These are phyloP conservation scores for Hypocrella siamensis DNA, from an alignment of 2,329 filamentous ascomycete species.

Conservation along the genomic window DNA sequence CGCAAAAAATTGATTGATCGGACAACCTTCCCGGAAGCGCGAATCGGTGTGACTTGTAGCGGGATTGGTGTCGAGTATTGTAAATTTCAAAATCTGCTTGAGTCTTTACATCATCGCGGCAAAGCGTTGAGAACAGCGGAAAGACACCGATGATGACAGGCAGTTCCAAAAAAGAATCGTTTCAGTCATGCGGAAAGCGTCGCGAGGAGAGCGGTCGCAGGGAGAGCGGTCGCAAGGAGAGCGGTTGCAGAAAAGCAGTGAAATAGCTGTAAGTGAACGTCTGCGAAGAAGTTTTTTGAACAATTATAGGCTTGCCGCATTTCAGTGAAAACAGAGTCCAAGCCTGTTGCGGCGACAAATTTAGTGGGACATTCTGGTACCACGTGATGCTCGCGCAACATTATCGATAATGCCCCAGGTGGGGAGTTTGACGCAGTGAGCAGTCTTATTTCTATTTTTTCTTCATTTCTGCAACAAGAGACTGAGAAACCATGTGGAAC, in stretches of 20 bases:
- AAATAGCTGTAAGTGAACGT: neutral
- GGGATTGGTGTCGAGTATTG: slow-evolving; percentile 13
- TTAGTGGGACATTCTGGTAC: slow-evolving; percentile 24
- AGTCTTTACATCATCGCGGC: slow-evolving; percentile 23
- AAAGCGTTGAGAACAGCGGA: slow-evolving; percentile 5
- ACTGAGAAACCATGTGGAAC: neutral
- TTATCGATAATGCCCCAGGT: slow-evolving; percentile 15
- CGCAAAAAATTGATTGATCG: neutral
- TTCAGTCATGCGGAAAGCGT: too few species aligned
- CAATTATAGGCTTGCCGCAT: slow-evolving; percentile 4
- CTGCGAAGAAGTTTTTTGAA: slow-evolving; percentile 1
- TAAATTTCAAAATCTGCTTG: slow-evolving; percentile 13
- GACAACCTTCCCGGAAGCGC: slow-evolving; percentile 5
- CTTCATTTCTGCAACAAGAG: neutral
- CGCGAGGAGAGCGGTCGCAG: too few species aligned
- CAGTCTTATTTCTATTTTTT: neutral
- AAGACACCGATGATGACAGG: neutral
- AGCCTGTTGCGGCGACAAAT: slow-evolving; percentile 12
- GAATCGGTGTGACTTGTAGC: slow-evolving; percentile 10
- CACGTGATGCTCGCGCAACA: slow-evolving; percentile 21
- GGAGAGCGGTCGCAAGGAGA: neutral
- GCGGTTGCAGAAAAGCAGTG: neutral
- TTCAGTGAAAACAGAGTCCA: slow-evolving; percentile 3
- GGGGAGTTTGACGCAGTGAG: neutral
- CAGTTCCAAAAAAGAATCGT: neutral